A percentile compares a stretch with the other conserved stretches of the same genome.
phyloP scores from a whole-genome alignment of 352 stramenopile genomes.

The Phytophthora brassicae region DNA sequence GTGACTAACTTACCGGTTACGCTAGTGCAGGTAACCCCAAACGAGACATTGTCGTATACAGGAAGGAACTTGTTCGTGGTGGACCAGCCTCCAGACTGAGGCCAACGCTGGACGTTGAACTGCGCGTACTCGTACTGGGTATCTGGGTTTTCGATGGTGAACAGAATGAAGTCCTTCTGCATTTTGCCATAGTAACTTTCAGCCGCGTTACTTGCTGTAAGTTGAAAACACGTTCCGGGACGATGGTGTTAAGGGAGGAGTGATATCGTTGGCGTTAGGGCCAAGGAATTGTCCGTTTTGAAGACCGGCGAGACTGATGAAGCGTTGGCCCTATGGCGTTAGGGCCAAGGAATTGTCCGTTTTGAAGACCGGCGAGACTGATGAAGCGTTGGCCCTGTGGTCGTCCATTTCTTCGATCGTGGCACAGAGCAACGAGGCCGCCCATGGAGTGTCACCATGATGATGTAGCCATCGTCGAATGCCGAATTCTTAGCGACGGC shows the following conservation, averaged over 20 bases:
- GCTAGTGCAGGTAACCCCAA: too few species aligned
- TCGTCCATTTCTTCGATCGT: constrained; percentile 13
- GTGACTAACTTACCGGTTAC: too few species aligned
- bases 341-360: constrained; percentile 6
- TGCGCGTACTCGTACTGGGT: constrained; percentile 7
- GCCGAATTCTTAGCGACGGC: not conserved
- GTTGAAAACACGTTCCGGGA: constrained; percentile 4
- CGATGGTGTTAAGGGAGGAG: constrained; percentile 1
- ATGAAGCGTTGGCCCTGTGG: constrained; percentile 6
- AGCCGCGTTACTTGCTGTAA: not conserved
- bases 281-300: constrained; percentile 11
- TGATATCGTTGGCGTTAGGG: not conserved
- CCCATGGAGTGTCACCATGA: constrained; percentile 6
- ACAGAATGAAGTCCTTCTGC: constrained; percentile 9
- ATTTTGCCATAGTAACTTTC: constrained; percentile 1
- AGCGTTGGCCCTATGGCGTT: too few species aligned
- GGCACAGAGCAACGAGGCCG: not conserved
- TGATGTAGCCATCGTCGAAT: constrained; percentile 10
- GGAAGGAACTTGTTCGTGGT: constrained; percentile 10
- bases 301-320: constrained; percentile 5
- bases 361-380: constrained; percentile 6
- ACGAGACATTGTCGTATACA: constrained; percentile 8
- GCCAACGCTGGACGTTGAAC: constrained; percentile 5
- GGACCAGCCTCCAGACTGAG: constrained; percentile 1
- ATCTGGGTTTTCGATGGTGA: constrained; percentile 4